Evolutionary conservation across 2,329 filamentous ascomycete genomes (phyloP).

Genomic region (Triangularia setosa): DNA sequence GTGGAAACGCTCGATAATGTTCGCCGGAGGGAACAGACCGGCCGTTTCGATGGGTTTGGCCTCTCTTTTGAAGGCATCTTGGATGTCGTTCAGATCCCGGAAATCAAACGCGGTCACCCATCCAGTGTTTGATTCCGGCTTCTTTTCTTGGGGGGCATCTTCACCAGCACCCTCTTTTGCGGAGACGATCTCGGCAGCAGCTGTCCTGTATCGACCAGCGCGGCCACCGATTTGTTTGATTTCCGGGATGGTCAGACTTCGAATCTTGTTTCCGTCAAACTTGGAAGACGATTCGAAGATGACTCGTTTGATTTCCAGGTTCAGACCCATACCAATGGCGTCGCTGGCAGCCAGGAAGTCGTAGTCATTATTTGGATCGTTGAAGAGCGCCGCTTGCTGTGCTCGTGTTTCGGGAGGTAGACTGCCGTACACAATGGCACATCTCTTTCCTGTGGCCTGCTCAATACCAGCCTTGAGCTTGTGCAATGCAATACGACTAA

Average conservation of each 20-base stretch:
- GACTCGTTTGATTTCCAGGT: slow-evolving; percentile 85
- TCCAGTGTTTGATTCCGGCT: slow-evolving; percentile 40
- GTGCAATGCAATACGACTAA: slow-evolving; percentile 80
- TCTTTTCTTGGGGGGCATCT: background rate
- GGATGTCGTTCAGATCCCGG: slow-evolving; percentile 62
- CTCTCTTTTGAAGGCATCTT: slow-evolving; percentile 58
- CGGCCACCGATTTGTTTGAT: slow-evolving; percentile 94
- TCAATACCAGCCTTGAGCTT: slow-evolving; percentile 76
- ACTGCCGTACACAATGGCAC: slow-evolving; percentile 89
- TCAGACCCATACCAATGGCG: slow-evolving; percentile 96
- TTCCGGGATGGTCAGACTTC: slow-evolving; percentile 66
- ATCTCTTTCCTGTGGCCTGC: slow-evolving; percentile 67
- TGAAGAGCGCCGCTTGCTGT: slow-evolving; percentile 88
- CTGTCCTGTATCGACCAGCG: slow-evolving; percentile 80
- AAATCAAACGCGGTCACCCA: slow-evolving; percentile 74
- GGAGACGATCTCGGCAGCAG: slow-evolving; percentile 47
- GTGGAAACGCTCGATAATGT: slow-evolving; percentile 70
- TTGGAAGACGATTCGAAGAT: slow-evolving; percentile 80
- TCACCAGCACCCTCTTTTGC: background rate
- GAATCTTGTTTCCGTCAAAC: slow-evolving; percentile 56
- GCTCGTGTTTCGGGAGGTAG: slow-evolving; percentile 89
- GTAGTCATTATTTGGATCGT: slow-evolving; percentile 92
- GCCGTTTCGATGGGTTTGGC: slow-evolving; percentile 65
- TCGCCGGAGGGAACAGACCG: slow-evolving; percentile 68
- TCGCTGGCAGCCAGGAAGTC: slow-evolving; percentile 81